These are phyloP conservation scores for Smallanthus sonchifolius DNA, from an alignment of 129 eudicot species.

Conservation along the genomic window DNA sequence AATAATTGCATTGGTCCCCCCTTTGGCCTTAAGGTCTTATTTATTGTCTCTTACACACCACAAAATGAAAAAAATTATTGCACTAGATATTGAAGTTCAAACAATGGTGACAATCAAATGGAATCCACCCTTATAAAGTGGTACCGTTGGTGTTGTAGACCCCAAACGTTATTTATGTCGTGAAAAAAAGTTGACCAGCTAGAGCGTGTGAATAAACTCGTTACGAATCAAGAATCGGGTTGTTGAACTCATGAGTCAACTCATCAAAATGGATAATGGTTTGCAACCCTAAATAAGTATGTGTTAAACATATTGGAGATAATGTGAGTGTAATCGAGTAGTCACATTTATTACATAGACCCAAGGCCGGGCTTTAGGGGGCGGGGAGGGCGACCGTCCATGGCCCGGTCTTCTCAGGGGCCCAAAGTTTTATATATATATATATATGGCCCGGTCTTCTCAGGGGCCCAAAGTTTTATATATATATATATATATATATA, in stretches of 20 bases:
- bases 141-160: constrained; percentile 20
- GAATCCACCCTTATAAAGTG: constrained; percentile 13
- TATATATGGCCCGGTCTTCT: too few relatives aligned
- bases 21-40: background rate
- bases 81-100: background rate
- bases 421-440: too few relatives aligned
- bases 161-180: constrained; percentile 17
- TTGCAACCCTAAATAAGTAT: background rate
- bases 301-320: background rate
- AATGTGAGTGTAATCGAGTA: background rate
- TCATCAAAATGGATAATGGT: background rate
- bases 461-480: too few relatives aligned
- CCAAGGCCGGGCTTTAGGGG: too few relatives aligned
- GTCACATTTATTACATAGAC: background rate
- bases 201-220: background rate
- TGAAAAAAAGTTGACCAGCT: background rate
- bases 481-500: too few relatives aligned
- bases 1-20: constrained; percentile 25
- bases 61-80: background rate
- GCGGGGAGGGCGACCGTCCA: too few relatives aligned
- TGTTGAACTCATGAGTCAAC: background rate
- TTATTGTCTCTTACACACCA: constrained; percentile 13
- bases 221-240: background rate
- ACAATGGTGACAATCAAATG: constrained; percentile 13
- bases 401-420: too few relatives aligned